Base-by-base conservation (phyloP, 371 early-diverging fungal genomes). In the Lichtheimia ramosa region DNA sequence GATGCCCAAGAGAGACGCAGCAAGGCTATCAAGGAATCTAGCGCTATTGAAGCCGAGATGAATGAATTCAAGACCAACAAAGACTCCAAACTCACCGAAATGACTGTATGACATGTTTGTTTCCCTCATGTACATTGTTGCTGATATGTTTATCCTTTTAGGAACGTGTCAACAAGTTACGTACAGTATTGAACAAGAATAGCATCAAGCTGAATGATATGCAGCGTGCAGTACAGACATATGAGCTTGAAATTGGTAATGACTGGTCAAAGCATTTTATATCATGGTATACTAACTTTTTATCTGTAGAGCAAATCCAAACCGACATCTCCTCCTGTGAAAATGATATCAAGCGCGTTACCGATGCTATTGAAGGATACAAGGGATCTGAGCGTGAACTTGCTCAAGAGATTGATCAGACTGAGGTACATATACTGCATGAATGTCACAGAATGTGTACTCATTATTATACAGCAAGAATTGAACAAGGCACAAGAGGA, bases 31-130 rank as follows among this genome's bases (percentile, higher is more conserved):
- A 61, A 51, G 6, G 73, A 74, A 1, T 77, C 76, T 20, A 62
- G 78, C 48, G 73, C 79, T 40, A 87, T 96, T 49, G 95, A 96
- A 66, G 70, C 66, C 25, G 97, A 98, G 64, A 96, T 95, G 93
- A 73, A 78, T 14, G 96, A 97, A 62, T 93, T 96, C 52, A 83
- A 87, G 27, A 75, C 84, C 43, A 88, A 93, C 68, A 93, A 93
- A 60, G 91, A 89, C 41, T 79, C 86, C 8, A 94, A 96, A 66
- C 68, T 98, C 27, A 82, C 92, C 64, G 88, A 93, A 25, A 77
- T 93, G 61, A 73, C 82, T 68, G 89, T 88, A 69, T 42, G 25
- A 14, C 39, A 25, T 23, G 16, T 12, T 40, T 52, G 48, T 5
- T 34, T 34, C 8, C 6, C 6, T 8, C 10, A 10, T 34, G 34